A percentile compares a stretch with the other conserved stretches of the same genome.
Conservation (phyloP, 345 rosid species). For the Eucalyptus shirleyi region DNA sequence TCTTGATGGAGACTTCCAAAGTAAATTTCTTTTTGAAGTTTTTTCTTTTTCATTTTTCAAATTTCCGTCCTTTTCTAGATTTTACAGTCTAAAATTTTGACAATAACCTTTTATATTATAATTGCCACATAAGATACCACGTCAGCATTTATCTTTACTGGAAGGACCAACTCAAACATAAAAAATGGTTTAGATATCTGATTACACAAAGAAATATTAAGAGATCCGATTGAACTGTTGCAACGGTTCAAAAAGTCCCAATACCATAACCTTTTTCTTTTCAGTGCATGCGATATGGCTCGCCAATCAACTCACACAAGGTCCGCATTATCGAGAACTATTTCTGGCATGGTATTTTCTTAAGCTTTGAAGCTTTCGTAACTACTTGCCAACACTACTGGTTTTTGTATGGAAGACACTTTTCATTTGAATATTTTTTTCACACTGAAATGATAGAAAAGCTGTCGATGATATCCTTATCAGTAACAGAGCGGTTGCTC, state of each 20-base stretch:
- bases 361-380: background rate
- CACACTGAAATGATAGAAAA: background rate
- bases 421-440: background rate
- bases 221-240: too few relatives aligned
- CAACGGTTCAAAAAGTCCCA: background rate
- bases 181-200: background rate
- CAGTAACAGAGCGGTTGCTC: background rate
- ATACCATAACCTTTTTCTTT: background rate
- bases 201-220: background rate
- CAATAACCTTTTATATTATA: too few relatives aligned
- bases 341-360: background rate
- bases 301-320: too few relatives aligned
- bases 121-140: background rate
- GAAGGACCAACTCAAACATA: background rate
- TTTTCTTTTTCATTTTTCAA: too few relatives aligned
- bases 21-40: too few relatives aligned
- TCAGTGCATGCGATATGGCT: too few relatives aligned
- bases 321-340: background rate
- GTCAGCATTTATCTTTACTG: background rate
- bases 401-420: too few relatives aligned
- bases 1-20: background rate
- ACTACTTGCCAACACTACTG: background rate
- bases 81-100: background rate
- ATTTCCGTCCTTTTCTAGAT: background rate
- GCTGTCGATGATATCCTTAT: background rate